Evolutionary conservation across 2,329 filamentous ascomycete genomes (phyloP).

Genomic region (Penicillium oxalicum): DNA sequence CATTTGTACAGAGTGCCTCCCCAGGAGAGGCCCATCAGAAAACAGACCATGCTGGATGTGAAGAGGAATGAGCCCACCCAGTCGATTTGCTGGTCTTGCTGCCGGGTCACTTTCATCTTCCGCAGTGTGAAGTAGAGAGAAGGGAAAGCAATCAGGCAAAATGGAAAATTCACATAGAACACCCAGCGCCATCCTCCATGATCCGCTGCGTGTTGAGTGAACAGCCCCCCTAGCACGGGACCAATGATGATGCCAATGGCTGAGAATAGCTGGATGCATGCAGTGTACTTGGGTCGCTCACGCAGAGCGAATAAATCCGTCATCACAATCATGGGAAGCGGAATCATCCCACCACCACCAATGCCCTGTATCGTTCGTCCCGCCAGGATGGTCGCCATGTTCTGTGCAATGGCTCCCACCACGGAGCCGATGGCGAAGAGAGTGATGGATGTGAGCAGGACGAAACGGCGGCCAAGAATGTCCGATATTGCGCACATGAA

Average conservation of each 20-base stretch:
- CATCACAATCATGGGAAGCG: conserved; percentile 35
- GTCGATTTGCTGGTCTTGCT: conserved; percentile 25
- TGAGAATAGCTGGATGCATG: conserved; percentile 4
- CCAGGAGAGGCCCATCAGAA: conserved; percentile 37
- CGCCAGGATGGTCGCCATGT: conserved; percentile 23
- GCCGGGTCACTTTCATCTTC: conserved; percentile 2
- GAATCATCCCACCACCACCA: conserved; percentile 40
- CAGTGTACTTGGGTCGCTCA: conserved; percentile 23
- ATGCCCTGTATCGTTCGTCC: conserved; percentile 40
- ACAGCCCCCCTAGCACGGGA: conserved; percentile 5
- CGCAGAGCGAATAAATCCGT: conserved; percentile 35
- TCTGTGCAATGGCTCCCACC: conserved; percentile 5
- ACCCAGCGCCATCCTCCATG: conserved; percentile 7
- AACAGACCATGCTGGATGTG: conserved; percentile 29
- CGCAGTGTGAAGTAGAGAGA: background rate
- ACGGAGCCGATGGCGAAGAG: conserved; percentile 9
- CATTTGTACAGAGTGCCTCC: conserved; percentile 36
- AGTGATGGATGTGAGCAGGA: background rate
- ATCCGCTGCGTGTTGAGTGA: conserved; percentile 2
- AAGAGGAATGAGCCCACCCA: conserved; percentile 38
- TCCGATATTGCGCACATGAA: conserved; percentile 4
- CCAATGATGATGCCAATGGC: conserved; percentile 6
- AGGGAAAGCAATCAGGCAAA: background rate
- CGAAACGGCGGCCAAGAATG: background rate
- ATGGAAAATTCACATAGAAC: conserved; percentile 7